A percentile compares a stretch with the other conserved stretches of the same genome.
phyloP scores from a whole-genome alignment of 495 filamentous ascomycete genomes.

The Daldinia childiae region DNA sequence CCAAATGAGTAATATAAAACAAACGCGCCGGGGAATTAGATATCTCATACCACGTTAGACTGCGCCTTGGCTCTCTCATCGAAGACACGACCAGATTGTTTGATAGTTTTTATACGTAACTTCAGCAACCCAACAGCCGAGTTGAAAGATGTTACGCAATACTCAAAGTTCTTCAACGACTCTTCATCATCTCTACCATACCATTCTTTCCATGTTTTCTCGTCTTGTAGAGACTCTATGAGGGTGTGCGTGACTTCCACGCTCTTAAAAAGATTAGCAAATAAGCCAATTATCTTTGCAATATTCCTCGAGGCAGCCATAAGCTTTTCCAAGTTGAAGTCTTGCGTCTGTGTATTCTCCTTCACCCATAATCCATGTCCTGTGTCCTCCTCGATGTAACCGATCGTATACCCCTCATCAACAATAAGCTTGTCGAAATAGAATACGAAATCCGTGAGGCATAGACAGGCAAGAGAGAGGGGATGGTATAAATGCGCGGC shows the following conservation, averaged over 20 bases:
- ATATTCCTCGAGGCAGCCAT: constrained; percentile 8
- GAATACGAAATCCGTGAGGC: constrained; percentile 7
- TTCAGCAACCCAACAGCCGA: constrained; percentile 3
- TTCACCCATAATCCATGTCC: constrained; percentile 5
- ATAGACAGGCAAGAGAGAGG: constrained; percentile 11
- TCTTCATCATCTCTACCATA: neutral
- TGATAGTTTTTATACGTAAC: constrained; percentile 11
- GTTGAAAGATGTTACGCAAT: neutral
- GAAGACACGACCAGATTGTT: constrained; percentile 1
- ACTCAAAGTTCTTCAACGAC: neutral
- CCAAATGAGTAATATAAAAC: too few species aligned
- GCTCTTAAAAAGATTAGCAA: constrained; percentile 14
- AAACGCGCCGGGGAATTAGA: too few species aligned
- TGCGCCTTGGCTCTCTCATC: constrained; percentile 10
- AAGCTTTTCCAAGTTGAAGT: neutral
- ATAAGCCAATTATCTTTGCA: constrained; percentile 1
- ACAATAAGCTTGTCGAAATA: constrained; percentile 14
- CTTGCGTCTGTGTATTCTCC: neutral
- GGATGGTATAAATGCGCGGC: constrained; percentile 15
- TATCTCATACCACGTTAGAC: constrained; percentile 1
- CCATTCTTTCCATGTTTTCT: neutral
- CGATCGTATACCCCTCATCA: constrained; percentile 11
- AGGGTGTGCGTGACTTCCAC: constrained; percentile 1
- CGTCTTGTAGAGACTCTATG: constrained; percentile 5
- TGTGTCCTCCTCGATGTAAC: constrained; percentile 6